phyloP scores from a whole-genome alignment of 1,284 basidiomycete species.

The Polyporus tsugae region DNA sequence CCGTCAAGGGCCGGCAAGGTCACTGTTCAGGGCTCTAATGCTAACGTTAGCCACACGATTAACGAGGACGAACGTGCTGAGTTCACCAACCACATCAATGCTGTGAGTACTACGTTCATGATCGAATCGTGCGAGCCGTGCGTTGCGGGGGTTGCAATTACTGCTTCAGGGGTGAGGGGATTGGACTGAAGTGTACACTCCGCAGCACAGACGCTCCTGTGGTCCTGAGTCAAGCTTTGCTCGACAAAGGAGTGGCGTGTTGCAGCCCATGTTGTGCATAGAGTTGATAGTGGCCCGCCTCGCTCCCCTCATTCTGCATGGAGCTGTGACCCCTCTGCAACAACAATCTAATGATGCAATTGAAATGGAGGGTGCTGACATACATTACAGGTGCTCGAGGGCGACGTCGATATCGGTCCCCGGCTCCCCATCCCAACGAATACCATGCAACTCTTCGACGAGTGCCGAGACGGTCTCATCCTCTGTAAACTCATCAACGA shows the following conservation, averaged over 20 bases:
- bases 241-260: background rate
- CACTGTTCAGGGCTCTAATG: conserved; percentile 93
- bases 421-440: conserved; percentile 95
- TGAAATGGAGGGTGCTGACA: background rate
- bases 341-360: background rate
- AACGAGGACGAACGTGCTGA: conserved; percentile 97
- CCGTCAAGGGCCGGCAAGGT: conserved; percentile 89
- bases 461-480: conserved; percentile 94
- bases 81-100: conserved; percentile 98
- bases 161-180: background rate
- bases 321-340: background rate
- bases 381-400: conserved; percentile 79
- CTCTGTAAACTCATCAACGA: conserved; percentile 99
- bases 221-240: background rate
- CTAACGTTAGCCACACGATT: conserved; percentile 97
- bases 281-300: background rate
- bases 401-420: conserved; percentile 85
- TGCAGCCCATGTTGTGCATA: background rate
- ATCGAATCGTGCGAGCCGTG: background rate
- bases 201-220: background rate
- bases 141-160: background rate
- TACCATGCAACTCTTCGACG: conserved; percentile 99
- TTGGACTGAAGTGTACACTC: background rate
- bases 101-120: conserved; percentile 56
- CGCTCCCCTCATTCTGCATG: background rate